Conservation (phyloP, 2,329 filamentous ascomycete species). For the Aspergillus felis region DNA sequence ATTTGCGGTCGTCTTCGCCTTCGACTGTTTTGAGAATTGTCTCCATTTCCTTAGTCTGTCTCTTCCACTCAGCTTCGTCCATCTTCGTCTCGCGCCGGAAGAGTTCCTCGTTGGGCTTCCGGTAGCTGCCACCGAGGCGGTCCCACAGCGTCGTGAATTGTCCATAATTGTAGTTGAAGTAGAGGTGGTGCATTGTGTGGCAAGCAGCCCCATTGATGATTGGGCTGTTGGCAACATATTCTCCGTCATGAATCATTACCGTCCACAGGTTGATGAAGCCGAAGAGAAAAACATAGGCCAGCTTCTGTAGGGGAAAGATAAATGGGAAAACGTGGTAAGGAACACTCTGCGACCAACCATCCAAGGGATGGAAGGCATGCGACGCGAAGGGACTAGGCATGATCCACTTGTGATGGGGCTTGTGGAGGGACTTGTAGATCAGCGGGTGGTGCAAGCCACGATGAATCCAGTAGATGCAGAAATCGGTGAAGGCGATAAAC, state of each 20-base stretch:
- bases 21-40: constrained; percentile 70
- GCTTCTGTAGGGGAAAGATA: constrained; percentile 87
- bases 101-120: constrained; percentile 78
- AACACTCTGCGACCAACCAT: constrained; percentile 82
- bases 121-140: constrained; percentile 79
- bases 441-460: constrained; percentile 74
- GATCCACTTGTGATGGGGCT: constrained; percentile 99
- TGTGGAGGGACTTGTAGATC: constrained; percentile 86
- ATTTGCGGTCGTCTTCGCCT: constrained; percentile 49
- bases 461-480: constrained; percentile 88
- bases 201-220: constrained; percentile 92
- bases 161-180: constrained; percentile 89
- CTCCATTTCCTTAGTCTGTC: constrained; percentile 73
- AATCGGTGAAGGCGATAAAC: constrained; percentile 85
- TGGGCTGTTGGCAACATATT: constrained; percentile 88
- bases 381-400: constrained; percentile 93
- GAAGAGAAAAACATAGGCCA: constrained; percentile 81
- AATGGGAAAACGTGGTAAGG: constrained; percentile 94
- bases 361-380: constrained; percentile 90
- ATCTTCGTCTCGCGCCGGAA: constrained; percentile 84
- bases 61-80: constrained; percentile 73
- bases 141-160: constrained; percentile 95
- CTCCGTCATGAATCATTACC: constrained; percentile 91
- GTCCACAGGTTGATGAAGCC: constrained; percentile 96
- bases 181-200: constrained; percentile 86